These are phyloP conservation scores for Zangia roseola DNA, from an alignment of 768 basidiomycete genomes.

Conservation along the genomic window DNA sequence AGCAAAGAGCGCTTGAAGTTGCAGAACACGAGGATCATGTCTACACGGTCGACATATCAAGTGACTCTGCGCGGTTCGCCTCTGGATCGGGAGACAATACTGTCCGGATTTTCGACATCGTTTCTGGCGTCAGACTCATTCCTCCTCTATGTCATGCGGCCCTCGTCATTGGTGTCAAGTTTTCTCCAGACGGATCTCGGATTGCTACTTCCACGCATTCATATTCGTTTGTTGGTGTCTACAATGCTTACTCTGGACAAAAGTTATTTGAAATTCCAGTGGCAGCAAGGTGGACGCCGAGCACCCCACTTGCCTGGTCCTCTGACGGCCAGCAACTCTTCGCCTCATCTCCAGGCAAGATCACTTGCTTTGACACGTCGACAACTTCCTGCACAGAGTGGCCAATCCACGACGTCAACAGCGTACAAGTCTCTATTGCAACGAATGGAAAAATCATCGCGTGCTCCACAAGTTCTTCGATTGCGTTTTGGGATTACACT, in stretches of 20 bases:
- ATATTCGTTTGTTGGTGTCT: neutral
- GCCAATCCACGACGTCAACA: neutral
- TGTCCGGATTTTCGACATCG: neutral
- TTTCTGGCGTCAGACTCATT: neutral
- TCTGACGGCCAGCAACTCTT: neutral
- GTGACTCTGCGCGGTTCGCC: neutral
- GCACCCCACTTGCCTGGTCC: neutral
- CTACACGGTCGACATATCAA: neutral
- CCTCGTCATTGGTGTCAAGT: too few relatives aligned
- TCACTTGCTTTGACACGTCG: neutral
- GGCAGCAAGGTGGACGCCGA: neutral
- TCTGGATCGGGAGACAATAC: neutral
- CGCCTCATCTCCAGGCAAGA: neutral
- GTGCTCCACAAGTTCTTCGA: neutral
- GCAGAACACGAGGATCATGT: neutral
- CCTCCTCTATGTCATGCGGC: neutral
- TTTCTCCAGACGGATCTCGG: neutral
- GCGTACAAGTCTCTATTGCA: neutral
- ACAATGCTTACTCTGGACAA: neutral
- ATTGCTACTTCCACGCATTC: neutral
- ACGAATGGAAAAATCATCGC: neutral
- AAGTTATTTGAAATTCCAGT: neutral
- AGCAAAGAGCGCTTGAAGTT: neutral
- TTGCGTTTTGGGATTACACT: conserved; percentile 8
- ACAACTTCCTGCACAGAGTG: neutral